Evolutionary conservation across 106 monocot genomes (phyloP).

Genomic region (Platanthera guangdongensis): DNA sequence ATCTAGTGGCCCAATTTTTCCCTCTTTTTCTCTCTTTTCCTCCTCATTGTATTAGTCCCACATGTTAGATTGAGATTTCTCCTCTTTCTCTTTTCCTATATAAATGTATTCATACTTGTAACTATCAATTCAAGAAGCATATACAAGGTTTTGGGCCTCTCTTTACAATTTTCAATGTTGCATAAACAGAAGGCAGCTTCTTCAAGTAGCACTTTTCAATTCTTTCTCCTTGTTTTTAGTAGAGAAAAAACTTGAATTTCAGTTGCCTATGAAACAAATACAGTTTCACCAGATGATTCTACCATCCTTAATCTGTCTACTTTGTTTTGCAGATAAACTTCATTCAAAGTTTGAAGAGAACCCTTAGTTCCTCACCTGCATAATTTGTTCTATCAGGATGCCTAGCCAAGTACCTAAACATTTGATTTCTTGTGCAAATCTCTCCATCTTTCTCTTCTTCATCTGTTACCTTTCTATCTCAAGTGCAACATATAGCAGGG

Average conservation of each 20-base stretch:
- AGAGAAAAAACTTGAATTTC: not conserved
- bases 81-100: too few relatives aligned
- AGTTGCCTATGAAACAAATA: not conserved
- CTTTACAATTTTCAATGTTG: not conserved
- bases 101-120: too few relatives aligned
- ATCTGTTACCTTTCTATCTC: constrained; percentile 21
- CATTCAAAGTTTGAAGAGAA: not conserved
- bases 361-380: not conserved
- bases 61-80: too few relatives aligned
- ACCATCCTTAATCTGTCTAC: not conserved
- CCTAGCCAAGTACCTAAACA: not conserved
- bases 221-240: not conserved
- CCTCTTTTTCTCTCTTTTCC: too few relatives aligned
- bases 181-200: not conserved
- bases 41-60: too few relatives aligned
- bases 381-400: not conserved
- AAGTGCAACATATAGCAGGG: constrained; percentile 21
- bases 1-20: too few relatives aligned
- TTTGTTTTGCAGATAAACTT: not conserved
- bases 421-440: not conserved
- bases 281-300: not conserved
- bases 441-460: constrained; percentile 20
- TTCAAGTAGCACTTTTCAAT: not conserved
- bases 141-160: too few relatives aligned
- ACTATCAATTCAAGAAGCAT: too few relatives aligned